phyloP scores from a whole-genome alignment of 352 stramenopile species.

The Thraustochytrium striatum region DNA sequence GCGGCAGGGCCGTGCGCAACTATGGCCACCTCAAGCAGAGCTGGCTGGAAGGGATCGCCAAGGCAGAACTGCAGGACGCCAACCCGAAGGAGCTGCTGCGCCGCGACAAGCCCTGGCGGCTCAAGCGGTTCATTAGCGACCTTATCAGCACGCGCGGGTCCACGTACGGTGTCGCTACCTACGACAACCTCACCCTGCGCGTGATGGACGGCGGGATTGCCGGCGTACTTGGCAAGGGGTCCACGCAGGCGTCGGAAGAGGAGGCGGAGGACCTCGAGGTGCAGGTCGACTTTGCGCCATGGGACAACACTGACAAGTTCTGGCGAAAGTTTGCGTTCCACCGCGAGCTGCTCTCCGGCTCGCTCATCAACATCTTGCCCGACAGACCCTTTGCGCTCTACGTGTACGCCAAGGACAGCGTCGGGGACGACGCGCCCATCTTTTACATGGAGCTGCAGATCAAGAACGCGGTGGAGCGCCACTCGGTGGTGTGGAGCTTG shows the following conservation, averaged over 20 bases:
- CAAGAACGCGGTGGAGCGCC: background rate
- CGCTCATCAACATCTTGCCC: constrained; percentile 21
- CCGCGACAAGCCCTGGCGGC: background rate
- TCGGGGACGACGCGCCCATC: constrained; percentile 20
- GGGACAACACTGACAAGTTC: constrained; percentile 3
- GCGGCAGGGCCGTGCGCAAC: constrained; percentile 13
- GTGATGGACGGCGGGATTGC: constrained; percentile 33
- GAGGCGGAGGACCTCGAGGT: background rate
- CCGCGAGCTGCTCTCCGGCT: background rate
- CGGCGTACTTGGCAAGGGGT: constrained; percentile 4
- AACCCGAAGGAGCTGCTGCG: background rate
- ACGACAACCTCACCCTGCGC: constrained; percentile 15
- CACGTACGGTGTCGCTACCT: background rate
- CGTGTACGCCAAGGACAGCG: constrained; percentile 22
- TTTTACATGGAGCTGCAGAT: constrained; percentile 46
- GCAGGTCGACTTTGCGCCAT: background rate
- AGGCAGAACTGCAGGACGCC: background rate
- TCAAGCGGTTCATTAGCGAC: constrained; percentile 11
- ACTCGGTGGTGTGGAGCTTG: constrained; percentile 35
- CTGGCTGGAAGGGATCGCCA: background rate
- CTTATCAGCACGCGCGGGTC: background rate
- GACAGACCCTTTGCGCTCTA: constrained; percentile 25
- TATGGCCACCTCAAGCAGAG: constrained; percentile 3
- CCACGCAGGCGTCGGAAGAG: background rate
- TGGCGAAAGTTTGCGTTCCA: constrained; percentile 33